These are phyloP conservation scores for Aureobasidium subglaciale DNA, from an alignment of 2,329 filamentous ascomycete species.

Conservation along the genomic window DNA sequence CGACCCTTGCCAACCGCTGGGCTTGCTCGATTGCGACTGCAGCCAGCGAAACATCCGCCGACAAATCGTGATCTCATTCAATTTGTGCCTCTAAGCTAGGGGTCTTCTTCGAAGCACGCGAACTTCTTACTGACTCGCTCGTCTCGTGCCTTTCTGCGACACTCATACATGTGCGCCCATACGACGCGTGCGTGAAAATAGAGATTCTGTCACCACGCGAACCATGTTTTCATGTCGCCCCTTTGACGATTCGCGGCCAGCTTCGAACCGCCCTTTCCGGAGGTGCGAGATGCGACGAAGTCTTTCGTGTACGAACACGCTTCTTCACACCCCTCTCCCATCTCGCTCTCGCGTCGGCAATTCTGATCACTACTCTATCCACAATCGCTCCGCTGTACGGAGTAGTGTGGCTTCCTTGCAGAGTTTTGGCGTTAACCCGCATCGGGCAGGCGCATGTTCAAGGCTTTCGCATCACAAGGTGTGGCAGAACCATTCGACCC, in stretches of 20 bases:
- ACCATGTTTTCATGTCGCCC: background rate
- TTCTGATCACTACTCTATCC: background rate
- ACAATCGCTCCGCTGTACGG: background rate
- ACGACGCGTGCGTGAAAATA: background rate
- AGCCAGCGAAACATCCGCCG: background rate
- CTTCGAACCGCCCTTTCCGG: too few relatives aligned
- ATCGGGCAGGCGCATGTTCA: background rate
- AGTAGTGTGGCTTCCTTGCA: background rate
- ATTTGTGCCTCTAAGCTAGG: background rate
- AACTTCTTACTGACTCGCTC: slow-evolving; percentile 1
- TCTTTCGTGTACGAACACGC: too few relatives aligned
- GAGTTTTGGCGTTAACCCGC: background rate
- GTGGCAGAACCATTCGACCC: background rate
- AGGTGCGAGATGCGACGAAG: too few relatives aligned
- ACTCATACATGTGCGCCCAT: background rate
- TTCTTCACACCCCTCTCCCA: background rate
- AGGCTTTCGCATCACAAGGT: background rate
- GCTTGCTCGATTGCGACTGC: background rate
- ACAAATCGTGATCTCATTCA: background rate
- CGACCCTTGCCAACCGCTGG: slow-evolving; percentile 5
- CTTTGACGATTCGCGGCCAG: too few relatives aligned
- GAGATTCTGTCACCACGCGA: background rate
- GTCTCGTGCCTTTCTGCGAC: background rate
- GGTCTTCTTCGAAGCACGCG: background rate
- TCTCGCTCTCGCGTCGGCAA: background rate